phyloP scores from a whole-genome alignment of 768 basidiomycete species.

The Stropharia rugosoannulata region DNA sequence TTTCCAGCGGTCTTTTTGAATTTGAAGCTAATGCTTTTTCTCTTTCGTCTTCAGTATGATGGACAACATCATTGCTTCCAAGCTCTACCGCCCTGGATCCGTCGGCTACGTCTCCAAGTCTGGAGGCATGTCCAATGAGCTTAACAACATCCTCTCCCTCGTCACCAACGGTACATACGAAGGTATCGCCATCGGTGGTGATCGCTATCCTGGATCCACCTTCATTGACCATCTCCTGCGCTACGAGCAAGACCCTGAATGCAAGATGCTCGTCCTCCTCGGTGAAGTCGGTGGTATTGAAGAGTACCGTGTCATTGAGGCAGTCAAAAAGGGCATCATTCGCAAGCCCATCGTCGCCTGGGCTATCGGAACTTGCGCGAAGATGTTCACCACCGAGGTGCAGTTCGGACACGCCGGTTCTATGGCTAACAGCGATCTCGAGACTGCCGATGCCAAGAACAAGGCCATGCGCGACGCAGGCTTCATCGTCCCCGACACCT shows the following conservation, averaged over 20 bases:
- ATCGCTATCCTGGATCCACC: conserved; percentile 96
- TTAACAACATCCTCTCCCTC: conserved; percentile 99
- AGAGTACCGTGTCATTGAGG: conserved; percentile 98
- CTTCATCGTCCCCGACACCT: conserved; percentile 96
- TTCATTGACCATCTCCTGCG: conserved; percentile 99
- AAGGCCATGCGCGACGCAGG: conserved; percentile 90
- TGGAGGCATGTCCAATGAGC: conserved; percentile 99
- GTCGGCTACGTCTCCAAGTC: conserved; percentile 99
- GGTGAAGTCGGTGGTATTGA: conserved; percentile 99
- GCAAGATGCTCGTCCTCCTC: conserved; percentile 98
- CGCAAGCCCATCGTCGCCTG: conserved; percentile 99
- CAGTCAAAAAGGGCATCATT: conserved; percentile 90
- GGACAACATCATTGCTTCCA: conserved; percentile 99
- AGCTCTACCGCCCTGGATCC: conserved; percentile 96
- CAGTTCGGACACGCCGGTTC: conserved; percentile 99
- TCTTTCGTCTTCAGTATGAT: conserved; percentile 69
- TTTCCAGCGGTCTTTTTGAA: not conserved
- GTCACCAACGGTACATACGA: conserved; percentile 98
- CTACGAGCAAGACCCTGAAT: conserved; percentile 95
- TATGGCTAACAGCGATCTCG: conserved; percentile 96
- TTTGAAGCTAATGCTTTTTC: conserved; percentile 4
- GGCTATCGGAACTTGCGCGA: conserved; percentile 99
- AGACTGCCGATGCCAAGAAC: conserved; percentile 99
- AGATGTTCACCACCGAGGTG: conserved; percentile 99
- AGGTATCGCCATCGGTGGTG: conserved; percentile 99